A percentile compares a stretch with the other conserved stretches of the same genome.
Evolutionary conservation across 2,329 filamentous ascomycete genomes (phyloP).

Genomic region (Claviceps sorghi): DNA sequence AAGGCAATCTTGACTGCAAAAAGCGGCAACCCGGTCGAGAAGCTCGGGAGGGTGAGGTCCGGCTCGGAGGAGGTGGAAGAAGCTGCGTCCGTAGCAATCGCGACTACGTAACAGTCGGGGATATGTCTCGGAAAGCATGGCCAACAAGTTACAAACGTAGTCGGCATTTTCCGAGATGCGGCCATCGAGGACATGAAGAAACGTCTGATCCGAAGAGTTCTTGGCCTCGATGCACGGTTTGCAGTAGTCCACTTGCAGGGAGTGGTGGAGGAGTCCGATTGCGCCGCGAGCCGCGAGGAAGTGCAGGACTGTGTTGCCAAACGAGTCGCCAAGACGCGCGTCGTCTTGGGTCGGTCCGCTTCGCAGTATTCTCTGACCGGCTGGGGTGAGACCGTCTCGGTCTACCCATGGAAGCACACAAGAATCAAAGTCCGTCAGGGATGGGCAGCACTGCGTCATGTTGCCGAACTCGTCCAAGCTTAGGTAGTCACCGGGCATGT

Average conservation of each 20-base stretch:
- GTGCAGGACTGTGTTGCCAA: conserved; percentile 34
- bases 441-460: conserved; percentile 16
- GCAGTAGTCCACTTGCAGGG: conserved; percentile 10
- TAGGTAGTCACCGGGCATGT: conserved; percentile 37
- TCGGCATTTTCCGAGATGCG: conserved; percentile 19
- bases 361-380: conserved; percentile 8
- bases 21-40: conserved; percentile 19
- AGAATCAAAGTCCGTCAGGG: conserved; percentile 13
- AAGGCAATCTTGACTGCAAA: conserved; percentile 17
- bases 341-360: conserved; percentile 4
- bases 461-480: conserved; percentile 14
- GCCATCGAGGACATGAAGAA: conserved; percentile 28
- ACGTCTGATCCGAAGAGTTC: conserved; percentile 34
- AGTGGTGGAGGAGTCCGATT: conserved; percentile 15
- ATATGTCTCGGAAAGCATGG: conserved; percentile 7
- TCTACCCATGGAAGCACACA: conserved; percentile 17
- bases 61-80: conserved; percentile 30
- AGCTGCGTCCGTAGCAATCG: conserved; percentile 38
- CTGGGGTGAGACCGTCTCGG: conserved; percentile 11
- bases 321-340: conserved; percentile 20
- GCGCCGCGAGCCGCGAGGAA: conserved; percentile 25
- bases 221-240: conserved; percentile 11
- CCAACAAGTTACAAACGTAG: conserved; percentile 16
- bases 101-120: conserved; percentile 19
- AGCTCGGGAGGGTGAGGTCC: conserved; percentile 12